phyloP scores from a whole-genome alignment of 1,139 yeast genomes.

The Blastobotrys aristatus region DNA sequence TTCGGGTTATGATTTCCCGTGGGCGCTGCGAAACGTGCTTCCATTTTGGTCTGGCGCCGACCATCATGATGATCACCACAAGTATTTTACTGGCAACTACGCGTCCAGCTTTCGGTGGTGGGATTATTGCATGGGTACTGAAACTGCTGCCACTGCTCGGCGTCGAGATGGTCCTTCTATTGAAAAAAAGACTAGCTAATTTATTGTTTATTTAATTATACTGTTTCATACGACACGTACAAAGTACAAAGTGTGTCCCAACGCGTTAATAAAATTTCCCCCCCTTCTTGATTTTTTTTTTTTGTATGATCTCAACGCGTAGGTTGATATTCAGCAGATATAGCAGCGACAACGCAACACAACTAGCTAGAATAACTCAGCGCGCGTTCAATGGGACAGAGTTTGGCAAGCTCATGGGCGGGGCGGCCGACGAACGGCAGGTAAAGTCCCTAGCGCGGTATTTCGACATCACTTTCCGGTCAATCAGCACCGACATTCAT shows the following conservation, averaged over 20 bases:
- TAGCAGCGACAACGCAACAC: conserved; percentile 2
- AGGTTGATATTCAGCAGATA: no score
- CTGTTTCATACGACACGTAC: no score
- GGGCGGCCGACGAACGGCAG: background rate
- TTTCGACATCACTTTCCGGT: background rate
- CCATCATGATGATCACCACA: conserved; percentile 96
- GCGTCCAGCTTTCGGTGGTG: conserved; percentile 94
- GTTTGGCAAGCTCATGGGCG: conserved; percentile 3
- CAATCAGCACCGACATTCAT: background rate
- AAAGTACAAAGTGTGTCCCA: no score
- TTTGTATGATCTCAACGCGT: no score
- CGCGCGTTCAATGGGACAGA: conserved; percentile 2
- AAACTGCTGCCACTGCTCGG: conserved; percentile 33
- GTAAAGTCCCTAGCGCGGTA: background rate
- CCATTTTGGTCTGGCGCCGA: conserved; percentile 99
- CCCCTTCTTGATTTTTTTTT: no score
- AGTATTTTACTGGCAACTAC: conserved; percentile 86
- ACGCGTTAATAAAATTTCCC: no score
- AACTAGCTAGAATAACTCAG: conserved; percentile 1
- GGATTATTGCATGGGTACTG: conserved; percentile 74
- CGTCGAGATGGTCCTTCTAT: conserved; percentile 7
- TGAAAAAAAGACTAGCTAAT: no score
- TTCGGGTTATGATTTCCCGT: conserved; percentile 95
- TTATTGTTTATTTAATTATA: no score
- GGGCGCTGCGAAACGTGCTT: conserved; percentile 83